Base-by-base conservation (phyloP, 2,329 filamentous ascomycete genomes). In the Venturia aucupariae region DNA sequence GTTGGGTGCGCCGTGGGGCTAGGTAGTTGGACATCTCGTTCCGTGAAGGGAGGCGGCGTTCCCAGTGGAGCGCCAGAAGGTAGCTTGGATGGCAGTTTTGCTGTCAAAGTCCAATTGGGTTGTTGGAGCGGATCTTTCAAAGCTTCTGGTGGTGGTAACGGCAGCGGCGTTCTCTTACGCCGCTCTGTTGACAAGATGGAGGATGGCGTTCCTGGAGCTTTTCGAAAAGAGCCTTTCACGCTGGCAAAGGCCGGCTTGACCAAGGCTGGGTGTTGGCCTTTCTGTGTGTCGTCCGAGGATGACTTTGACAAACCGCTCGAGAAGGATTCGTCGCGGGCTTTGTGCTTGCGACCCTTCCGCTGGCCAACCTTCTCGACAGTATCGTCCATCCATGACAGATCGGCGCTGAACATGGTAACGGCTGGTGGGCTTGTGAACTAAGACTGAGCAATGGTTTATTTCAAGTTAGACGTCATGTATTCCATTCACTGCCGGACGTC, bases 331-430 rank as follows among this genome's bases (percentile, higher is more conserved):
- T 54, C 59, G 48, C 66, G 59, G 32, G 42, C 60, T 35, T 41
- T 60, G 41, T 41, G 51, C 61, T 71, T 75, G 48, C 75, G 69
- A 65, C 76, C 72, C 65, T 68, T 71, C 11, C 73, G 71, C 65
- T 74, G 68, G n/a, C 75, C 75, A 48, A 77, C 72, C 55, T 70
- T 75, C 67, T 76, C 74, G n/a, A 69, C 69, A 44, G 66, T 68
- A 32, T 69, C 68, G 61, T 73, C 71, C 5, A 66, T 69, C 75
- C 75, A 76, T 24, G 73, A 73, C 27, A 76, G 67, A 67, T 77
- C 75, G 61, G 74, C 74, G 59, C 72, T 66, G 63, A 77, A 77
- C 75, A 77, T 77, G 41, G 35, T 55, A 64, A 66, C 66, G 22
- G 27, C 27, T n/a, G 38, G 32, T 42, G 44, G 61, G 15, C 17